Conservation (phyloP, 2,329 filamentous ascomycete genomes). For the Beauveria asiatica region DNA sequence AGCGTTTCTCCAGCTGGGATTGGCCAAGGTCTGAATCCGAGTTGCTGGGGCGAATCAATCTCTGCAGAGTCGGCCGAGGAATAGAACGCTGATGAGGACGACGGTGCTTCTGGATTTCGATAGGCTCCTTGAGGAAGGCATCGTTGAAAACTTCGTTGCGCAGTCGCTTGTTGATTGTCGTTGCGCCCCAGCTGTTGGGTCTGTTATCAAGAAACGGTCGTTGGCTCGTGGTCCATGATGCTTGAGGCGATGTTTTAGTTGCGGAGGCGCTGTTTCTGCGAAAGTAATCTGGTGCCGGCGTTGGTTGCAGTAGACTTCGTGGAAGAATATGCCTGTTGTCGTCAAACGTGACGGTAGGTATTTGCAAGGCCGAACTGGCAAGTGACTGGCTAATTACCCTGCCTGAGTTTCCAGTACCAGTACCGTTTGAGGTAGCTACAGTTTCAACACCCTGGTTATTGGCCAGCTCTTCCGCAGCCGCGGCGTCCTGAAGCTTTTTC, state of each 20-base stretch:
- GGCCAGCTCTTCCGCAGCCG: constrained; percentile 12
- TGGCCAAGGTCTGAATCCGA: constrained; percentile 34
- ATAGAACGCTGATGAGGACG: constrained; percentile 61
- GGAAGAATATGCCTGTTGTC: constrained; percentile 93
- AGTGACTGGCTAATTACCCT: constrained; percentile 66
- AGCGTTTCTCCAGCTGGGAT: neutral
- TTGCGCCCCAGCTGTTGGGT: constrained; percentile 76
- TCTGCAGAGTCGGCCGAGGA: constrained; percentile 41
- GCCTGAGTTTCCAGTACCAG: constrained; percentile 16
- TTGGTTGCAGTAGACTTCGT: constrained; percentile 65
- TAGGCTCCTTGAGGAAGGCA: constrained; percentile 76
- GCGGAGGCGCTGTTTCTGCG: constrained; percentile 26
- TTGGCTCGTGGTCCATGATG: constrained; percentile 8
- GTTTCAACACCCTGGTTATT: constrained; percentile 11
- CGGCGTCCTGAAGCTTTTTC: constrained; percentile 26
- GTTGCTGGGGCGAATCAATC: constrained; percentile 34
- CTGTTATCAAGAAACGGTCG: constrained; percentile 43
- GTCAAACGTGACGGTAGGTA: constrained; percentile 87
- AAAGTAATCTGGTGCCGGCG: constrained; percentile 28
- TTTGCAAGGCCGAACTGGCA: constrained; percentile 51
- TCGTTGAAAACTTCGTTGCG: constrained; percentile 89
- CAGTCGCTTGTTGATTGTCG: constrained; percentile 78
- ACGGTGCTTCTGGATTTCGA: constrained; percentile 71
- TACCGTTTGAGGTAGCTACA: neutral
- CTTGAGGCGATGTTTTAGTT: constrained; percentile 5